Evolutionary conservation across 179 eudicot species (phyloP), one percentile per base, ranked within the genome.

Genomic region (Corrigiola litoralis): DNA sequence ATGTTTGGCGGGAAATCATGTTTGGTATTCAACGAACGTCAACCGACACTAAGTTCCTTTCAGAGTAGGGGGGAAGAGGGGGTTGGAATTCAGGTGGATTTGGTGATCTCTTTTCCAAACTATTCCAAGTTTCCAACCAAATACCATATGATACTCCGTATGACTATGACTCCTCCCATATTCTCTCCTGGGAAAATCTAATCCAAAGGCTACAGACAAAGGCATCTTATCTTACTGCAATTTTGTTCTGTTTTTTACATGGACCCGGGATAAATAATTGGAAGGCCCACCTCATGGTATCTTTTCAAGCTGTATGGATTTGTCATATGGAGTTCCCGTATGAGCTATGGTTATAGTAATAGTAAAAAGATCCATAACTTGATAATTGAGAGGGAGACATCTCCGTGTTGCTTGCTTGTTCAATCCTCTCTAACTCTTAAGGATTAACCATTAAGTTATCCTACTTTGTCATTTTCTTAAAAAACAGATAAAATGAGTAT

Each of bases 51-150:
- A 60, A 71, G 72, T 47, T 50, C 31, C 57, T 13, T 48, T 31
- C n/a, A 7, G 10, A 37, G 13, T 0, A 48, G 40, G 20, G 13
- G 2, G 0, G n/a, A 25, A 25, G 45, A 48, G 63, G 63, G 36
- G 42, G 65, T 67, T 57, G 67, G 40, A 61, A 61, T 10, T 67
- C 71, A 38, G 71, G 65, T 70, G 55, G 46, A 71, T 75, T 75
- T 75, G 75, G 79, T 75, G 60, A 71, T 20, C 79, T 71, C 71
- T 47, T 47, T 50, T 65, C 70, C 29, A 44, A 40, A 34, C 51
- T 45, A 4, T 55, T 37, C 49, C 38, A 4, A 59, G 2, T 3
- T 23, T 31, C 62, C 29, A 46, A 49, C 69, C 69, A 65, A 38
- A 25, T 2, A 28, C 58, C 58, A 28, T 27, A 53, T 28, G 36